phyloP scores from a whole-genome alignment of 2,329 filamentous ascomycete genomes.

The Scedosporium dehoogii region DNA sequence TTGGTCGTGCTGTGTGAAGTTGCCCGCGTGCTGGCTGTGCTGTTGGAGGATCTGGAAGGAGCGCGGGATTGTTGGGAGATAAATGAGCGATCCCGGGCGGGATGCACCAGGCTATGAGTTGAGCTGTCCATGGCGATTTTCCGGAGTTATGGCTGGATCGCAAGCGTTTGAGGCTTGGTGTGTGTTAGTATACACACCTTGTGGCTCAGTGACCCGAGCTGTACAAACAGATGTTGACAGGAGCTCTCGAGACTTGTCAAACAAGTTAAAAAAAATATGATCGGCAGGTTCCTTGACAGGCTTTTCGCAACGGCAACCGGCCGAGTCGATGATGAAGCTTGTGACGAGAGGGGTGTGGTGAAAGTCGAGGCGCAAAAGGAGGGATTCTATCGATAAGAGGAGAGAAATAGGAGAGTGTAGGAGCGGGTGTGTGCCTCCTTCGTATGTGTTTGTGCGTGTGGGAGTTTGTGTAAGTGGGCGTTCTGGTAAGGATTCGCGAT shows the following conservation, averaged over 20 bases:
- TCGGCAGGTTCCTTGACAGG: too few species aligned
- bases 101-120: background rate
- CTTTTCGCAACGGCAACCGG: too few species aligned
- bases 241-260: too few species aligned
- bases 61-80: constrained; percentile 25
- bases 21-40: constrained; percentile 28
- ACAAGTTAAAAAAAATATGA: too few species aligned
- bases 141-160: background rate
- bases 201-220: too few species aligned
- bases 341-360: too few species aligned
- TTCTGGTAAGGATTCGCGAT: background rate
- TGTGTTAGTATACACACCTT: background rate
- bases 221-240: too few species aligned
- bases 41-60: constrained; percentile 35
- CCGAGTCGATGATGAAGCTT: too few species aligned
- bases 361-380: too few species aligned
- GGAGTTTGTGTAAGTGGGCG: background rate
- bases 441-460: background rate
- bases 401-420: background rate
- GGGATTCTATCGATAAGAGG: background rate
- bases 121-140: background rate
- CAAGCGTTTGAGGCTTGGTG: background rate
- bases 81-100: background rate
- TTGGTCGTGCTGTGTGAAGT: constrained; percentile 33
- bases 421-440: background rate